phyloP scores from a whole-genome alignment of 495 filamentous ascomycete species.

The Penicillium nucicola region DNA sequence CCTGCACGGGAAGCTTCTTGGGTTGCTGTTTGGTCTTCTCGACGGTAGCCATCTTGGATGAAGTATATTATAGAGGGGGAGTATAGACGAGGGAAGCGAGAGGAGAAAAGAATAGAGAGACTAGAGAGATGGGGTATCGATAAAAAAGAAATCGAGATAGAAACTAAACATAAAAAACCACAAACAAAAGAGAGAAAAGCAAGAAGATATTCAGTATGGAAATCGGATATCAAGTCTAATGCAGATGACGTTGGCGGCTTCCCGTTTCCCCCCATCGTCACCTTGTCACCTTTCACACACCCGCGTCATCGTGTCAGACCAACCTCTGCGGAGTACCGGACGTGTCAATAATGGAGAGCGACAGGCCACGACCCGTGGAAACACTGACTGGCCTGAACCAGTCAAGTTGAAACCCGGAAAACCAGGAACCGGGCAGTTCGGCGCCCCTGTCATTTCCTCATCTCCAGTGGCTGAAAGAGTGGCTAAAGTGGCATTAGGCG shows the following conservation, averaged over 20 bases:
- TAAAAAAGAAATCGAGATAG: background rate
- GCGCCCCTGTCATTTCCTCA: background rate
- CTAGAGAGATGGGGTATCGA: background rate
- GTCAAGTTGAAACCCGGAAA: background rate
- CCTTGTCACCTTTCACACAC: background rate
- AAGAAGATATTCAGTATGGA: conserved; percentile 5
- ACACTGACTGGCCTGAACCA: conserved; percentile 10
- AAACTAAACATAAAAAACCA: background rate
- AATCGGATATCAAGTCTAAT: background rate
- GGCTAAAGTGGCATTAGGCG: no score
- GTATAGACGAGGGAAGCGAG: conserved; percentile 1
- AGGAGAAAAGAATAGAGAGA: background rate
- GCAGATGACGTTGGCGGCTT: conserved; percentile 30
- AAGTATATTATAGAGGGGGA: background rate
- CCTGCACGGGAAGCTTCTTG: conserved; percentile 29
- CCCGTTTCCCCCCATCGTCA: background rate
- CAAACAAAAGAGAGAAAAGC: conserved; percentile 7
- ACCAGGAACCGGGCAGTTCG: conserved; percentile 2
- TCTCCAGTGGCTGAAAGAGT: background rate
- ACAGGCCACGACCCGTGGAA: conserved; percentile 18
- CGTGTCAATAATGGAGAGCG: background rate
- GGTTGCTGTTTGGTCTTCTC: conserved; percentile 37
- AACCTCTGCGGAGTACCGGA: background rate
- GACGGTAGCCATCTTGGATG: conserved; percentile 35
- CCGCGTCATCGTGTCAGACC: no score